phyloP scores from a whole-genome alignment of 116 monocot species.

The Zostera marina region DNA sequence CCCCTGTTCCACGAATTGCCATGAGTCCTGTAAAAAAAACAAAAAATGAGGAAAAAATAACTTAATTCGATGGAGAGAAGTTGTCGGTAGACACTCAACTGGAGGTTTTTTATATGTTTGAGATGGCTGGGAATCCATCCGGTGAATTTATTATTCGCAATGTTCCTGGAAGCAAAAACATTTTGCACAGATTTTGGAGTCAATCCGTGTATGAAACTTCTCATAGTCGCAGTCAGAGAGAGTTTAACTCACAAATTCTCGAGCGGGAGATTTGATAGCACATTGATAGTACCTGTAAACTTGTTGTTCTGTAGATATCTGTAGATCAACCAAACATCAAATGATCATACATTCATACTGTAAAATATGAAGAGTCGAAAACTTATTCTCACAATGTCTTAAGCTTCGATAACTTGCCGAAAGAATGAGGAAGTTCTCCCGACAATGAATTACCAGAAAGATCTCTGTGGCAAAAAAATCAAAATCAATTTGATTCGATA shows the following conservation, averaged over 20 bases:
- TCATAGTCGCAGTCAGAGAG: not conserved
- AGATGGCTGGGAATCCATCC: conserved; percentile 72
- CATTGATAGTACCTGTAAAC: conserved; percentile 65
- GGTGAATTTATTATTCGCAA: conserved; percentile 78
- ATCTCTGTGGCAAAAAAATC: conserved; percentile 30
- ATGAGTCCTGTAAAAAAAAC: conserved; percentile 36
- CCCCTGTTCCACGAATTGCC: conserved; percentile 87
- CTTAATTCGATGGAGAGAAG: no score
- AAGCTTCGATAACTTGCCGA: conserved; percentile 42
- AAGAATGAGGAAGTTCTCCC: conserved; percentile 51
- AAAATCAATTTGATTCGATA: no score
- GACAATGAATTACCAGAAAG: conserved; percentile 69
- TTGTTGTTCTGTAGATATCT: conserved; percentile 84
- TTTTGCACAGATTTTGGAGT: no score
- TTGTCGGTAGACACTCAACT: conserved; percentile 16
- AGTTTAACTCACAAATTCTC: conserved; percentile 46
- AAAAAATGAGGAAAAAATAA: no score
- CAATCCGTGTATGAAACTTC: no score
- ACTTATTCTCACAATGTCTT: conserved; percentile 25
- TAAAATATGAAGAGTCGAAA: not conserved
- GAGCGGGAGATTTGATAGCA: conserved; percentile 55
- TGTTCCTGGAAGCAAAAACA: conserved; percentile 37
- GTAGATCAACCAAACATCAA: not conserved
- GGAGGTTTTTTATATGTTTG: conserved; percentile 35
- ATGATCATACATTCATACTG: not conserved